Evolutionary conservation across 2,329 filamentous ascomycete species (phyloP), one percentile per base, ranked within the genome.

Genomic region (Colletotrichum liaoningense): DNA sequence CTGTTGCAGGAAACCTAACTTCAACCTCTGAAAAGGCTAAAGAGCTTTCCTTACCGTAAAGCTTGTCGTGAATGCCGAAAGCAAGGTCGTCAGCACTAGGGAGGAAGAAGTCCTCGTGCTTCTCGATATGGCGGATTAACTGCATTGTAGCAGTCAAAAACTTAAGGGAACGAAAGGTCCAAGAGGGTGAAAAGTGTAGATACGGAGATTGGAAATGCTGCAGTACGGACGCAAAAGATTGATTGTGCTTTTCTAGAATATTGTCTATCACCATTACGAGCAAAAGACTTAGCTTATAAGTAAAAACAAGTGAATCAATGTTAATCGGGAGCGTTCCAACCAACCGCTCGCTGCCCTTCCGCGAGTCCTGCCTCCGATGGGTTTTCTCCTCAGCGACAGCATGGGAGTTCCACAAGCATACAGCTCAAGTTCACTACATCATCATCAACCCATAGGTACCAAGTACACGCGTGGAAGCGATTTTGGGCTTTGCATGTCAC

Each of bases 51-150:
- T 59, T 59, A 2, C 22, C 12, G 30, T 16, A 16, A 3, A 16
- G 7, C 5, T 59, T 35, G 22, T 30, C 57, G 9, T 16, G 33
- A 2, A 35, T 14, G 12, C 16, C 57, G 6, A 22, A 42, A 11
- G 57, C 57, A 24, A 59, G 7, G 2, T 59, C 16, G 4, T 59
- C 57, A 8, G 57, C 30, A n/a, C 33, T 59, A 14, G 57, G n/a
- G 19, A 59, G 57, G 57, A 59, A 59, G 30, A 59, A 59, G n/a
- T 59, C 57, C 30, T 59, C 57, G 24, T 59, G 57, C n/a, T 59
- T 59, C 4, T 59, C 57, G n/a, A 59, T 22, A 9, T 59, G 57
- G 14, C 33, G 57, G 14, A 59, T 38, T n/a, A 59, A 38, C 57
- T 59, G 57, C 57, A 59, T 59, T n/a, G 28, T 26, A 14, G 30